phyloP scores from a whole-genome alignment of 1,284 basidiomycete genomes.

The Peniophora sp. region DNA sequence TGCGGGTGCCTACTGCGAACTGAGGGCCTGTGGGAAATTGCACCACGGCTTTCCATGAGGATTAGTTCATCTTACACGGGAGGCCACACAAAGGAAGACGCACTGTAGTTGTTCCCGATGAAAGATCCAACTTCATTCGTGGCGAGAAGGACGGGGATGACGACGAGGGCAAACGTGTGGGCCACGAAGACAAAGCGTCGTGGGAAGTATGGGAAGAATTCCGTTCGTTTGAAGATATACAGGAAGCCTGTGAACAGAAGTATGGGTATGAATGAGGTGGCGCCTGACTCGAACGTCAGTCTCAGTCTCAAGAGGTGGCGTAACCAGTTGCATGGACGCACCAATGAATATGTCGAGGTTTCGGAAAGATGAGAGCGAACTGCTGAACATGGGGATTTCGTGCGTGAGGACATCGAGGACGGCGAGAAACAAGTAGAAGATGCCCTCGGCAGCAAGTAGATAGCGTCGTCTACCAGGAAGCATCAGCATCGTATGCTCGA shows the following conservation, averaged over 20 bases:
- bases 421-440: constrained; percentile 49
- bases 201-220: constrained; percentile 48
- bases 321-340: constrained; percentile 19
- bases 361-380: constrained; percentile 27
- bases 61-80: background rate
- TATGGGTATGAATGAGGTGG: constrained; percentile 49
- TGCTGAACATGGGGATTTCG: constrained; percentile 39
- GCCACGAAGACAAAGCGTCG: constrained; percentile 34
- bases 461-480: constrained; percentile 37
- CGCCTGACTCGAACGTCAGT: constrained; percentile 26
- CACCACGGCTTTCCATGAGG: background rate
- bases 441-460: constrained; percentile 54
- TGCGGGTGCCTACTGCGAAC: constrained; percentile 35
- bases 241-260: constrained; percentile 50
- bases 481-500: background rate
- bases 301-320: background rate
- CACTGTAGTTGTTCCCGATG: constrained; percentile 49
- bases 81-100: constrained; percentile 15
- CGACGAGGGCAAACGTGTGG: constrained; percentile 37
- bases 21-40: constrained; percentile 11
- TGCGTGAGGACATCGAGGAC: constrained; percentile 55
- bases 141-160: constrained; percentile 46
- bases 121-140: constrained; percentile 60
- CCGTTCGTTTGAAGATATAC: constrained; percentile 36
- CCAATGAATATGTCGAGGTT: constrained; percentile 37